Evolutionary conservation across 768 basidiomycete species (phyloP), one percentile per base, ranked within the genome.

Genomic region (Panaeolus cyanescens): DNA sequence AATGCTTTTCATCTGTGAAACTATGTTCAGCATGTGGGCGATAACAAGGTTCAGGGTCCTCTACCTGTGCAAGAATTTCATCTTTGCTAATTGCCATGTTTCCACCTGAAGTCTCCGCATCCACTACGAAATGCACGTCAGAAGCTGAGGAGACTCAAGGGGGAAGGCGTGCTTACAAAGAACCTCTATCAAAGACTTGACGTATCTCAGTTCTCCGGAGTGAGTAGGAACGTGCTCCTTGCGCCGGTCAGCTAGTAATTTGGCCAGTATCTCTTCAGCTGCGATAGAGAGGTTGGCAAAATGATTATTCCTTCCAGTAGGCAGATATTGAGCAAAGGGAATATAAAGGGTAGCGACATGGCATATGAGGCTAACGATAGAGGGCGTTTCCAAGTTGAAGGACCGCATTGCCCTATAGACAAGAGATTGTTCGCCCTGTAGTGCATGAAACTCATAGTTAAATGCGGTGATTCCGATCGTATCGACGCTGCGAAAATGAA

Each of bases 381-480:
- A 55, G 17, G 63, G 64, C 6, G 67, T 68, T 4, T 62, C 56
- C 10, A 17, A 58, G 15, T 68, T 68, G 36, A 79, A 74, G 0
- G 65, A 59, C 20, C 73, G 74, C 28, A 80, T 74, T 0, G 71
- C 68, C 2, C 68, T 63, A 1, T 68, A 66, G 25, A 83, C 71
- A 1, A 65, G 54, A 5, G 77, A 72, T 13, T 61, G 59, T 53
- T 77, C 71, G 13, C 82, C 82, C 28, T 77, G 74, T 5, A 85
- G 75, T 1, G 79, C 64, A 15, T 74, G 75, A 60, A 85, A 85
- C 62, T 82, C 71, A 62, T 85, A 77, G n/a, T 78, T 77, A 62
- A 85, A 85, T 0, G 79, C 79, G 2, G 81, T 80, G 25, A 80
- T 73, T 8, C 84, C 83, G 33, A 85, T 75, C 17, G 67, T 75